Evolutionary conservation across 371 early-diverging fungal genomes (phyloP).

Genomic region (Lichtheimia ornata): DNA sequence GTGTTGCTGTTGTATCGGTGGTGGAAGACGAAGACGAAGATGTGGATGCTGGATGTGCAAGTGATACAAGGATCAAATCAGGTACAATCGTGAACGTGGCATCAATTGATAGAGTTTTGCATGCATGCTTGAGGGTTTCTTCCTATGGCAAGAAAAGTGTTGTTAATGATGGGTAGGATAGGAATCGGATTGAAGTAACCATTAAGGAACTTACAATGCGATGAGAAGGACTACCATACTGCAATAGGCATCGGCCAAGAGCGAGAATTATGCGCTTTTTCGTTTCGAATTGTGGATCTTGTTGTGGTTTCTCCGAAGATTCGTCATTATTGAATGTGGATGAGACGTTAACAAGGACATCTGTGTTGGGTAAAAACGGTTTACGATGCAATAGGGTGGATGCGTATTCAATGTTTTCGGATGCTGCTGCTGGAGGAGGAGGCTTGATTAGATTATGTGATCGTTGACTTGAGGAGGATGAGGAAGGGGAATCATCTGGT

Average conservation of each 20-base stretch:
- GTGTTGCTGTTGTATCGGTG: not conserved
- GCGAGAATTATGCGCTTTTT: constrained; percentile 9
- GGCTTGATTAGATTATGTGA: too few relatives aligned
- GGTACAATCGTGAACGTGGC: constrained; percentile 44
- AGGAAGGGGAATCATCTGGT: not conserved
- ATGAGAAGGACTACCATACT: constrained; percentile 46
- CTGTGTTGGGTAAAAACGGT: not conserved
- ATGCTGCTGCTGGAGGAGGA: not conserved
- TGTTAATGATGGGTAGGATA: not conserved
- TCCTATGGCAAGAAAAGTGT: constrained; percentile 21
- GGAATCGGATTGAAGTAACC: not conserved
- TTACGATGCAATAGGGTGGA: not conserved
- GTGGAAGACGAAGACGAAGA: not conserved
- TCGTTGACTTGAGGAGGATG: not conserved
- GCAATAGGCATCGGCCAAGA: constrained; percentile 36
- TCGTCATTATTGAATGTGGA: not conserved
- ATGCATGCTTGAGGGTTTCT: constrained; percentile 35
- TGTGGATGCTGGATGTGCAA: constrained; percentile 7
- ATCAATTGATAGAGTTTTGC: constrained; percentile 28
- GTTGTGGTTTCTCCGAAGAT: not conserved
- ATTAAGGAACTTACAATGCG: constrained; percentile 32
- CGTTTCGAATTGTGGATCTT: constrained; percentile 6
- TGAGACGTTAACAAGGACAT: constrained; percentile 4
- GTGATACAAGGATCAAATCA: constrained; percentile 34
- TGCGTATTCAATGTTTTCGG: not conserved